Percentiles rank a stretch among this genome's conserved stretches.
These are phyloP conservation scores for Aspergillus conjunctus DNA, from an alignment of 495 filamentous ascomycete genomes.

Conservation along the genomic window DNA sequence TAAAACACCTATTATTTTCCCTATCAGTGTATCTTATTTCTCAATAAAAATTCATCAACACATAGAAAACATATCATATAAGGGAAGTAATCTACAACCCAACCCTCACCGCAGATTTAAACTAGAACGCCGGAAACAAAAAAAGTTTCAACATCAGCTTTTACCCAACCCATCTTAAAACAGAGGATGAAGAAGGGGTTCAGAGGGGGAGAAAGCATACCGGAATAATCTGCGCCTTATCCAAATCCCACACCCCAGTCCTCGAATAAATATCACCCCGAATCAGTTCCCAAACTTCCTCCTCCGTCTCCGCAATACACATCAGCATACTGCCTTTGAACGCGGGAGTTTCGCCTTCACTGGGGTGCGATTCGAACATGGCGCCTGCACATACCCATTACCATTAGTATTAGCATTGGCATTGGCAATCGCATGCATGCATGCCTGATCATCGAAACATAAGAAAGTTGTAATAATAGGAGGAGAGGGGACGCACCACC, in stretches of 20 bases:
- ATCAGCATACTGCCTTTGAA: conserved; percentile 74
- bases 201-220: conserved; percentile 29
- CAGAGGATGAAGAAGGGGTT: background rate
- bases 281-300: conserved; percentile 66
- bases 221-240: conserved; percentile 62
- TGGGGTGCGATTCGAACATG: conserved; percentile 66
- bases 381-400: conserved; percentile 55
- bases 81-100: conserved; percentile 14
- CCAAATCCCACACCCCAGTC: conserved; percentile 80
- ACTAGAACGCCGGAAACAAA: conserved; percentile 24
- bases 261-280: conserved; percentile 71
- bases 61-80: background rate
- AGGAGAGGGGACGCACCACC: conserved; percentile 34
- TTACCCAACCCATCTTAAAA: conserved; percentile 4
- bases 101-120: conserved; percentile 43
- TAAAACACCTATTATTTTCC: background rate
- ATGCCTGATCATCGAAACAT: background rate
- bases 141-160: conserved; percentile 15
- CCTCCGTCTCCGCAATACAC: conserved; percentile 61
- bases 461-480: background rate
- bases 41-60: background rate
- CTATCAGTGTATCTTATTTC: background rate
- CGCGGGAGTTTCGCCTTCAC: conserved; percentile 60
- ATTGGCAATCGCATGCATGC: background rate
- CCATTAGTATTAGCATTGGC: conserved; percentile 9